Conservation (phyloP, 306 rosid genomes). For the Quercus agrifolia region DNA sequence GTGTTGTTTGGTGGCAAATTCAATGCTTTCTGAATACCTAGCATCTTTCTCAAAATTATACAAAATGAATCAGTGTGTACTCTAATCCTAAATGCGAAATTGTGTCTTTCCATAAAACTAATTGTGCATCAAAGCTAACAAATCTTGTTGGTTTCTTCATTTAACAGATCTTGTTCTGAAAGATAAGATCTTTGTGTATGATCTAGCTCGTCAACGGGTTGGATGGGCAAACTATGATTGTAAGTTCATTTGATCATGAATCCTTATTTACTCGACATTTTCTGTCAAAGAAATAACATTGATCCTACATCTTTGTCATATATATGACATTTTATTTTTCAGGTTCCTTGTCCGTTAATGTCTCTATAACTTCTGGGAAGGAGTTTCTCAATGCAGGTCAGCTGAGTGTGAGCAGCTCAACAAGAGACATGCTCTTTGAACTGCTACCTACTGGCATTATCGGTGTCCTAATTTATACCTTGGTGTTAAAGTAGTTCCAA, state of each 20-base stretch:
- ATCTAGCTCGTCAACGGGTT: conserved; percentile 65
- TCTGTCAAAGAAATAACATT: background rate
- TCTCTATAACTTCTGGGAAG: conserved; percentile 71
- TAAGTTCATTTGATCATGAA: conserved; percentile 35
- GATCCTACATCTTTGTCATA: background rate
- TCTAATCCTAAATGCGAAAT: too few species aligned
- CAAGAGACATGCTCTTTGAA: conserved; percentile 36
- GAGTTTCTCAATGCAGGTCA: conserved; percentile 69
- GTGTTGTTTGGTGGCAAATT: too few species aligned
- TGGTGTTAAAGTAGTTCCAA: conserved; percentile 32
- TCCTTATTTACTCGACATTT: background rate
- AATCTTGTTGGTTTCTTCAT: conserved; percentile 12
- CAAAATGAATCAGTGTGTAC: too few species aligned
- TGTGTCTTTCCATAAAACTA: too few species aligned
- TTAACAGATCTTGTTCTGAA: conserved; percentile 77
- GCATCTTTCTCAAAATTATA: too few species aligned
- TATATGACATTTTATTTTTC: conserved; percentile 12
- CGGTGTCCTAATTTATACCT: conserved; percentile 39
- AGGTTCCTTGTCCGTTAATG: conserved; percentile 88
- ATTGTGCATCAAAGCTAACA: background rate
- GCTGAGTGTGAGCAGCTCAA: conserved; percentile 41
- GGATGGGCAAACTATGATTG: conserved; percentile 89
- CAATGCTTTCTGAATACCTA: too few species aligned
- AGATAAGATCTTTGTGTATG: conserved; percentile 85
- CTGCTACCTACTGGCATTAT: conserved; percentile 42